These are phyloP conservation scores for Lipomyces chichibuensis DNA, from an alignment of 805 yeast species.

Conservation along the genomic window DNA sequence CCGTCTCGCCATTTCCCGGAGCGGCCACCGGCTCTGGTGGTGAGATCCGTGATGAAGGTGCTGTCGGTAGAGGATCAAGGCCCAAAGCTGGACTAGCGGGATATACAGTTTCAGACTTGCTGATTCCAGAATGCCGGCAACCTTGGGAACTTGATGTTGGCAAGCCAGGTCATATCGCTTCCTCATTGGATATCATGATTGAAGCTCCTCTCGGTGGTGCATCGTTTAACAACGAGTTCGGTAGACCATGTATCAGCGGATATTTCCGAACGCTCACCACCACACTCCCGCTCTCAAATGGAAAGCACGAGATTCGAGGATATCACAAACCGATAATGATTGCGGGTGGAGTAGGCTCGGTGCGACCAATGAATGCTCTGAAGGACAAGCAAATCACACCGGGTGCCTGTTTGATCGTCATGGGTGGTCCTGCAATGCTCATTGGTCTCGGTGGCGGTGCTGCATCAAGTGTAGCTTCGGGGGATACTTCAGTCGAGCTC, in stretches of 20 bases:
- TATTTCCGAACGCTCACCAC: constrained; percentile 95
- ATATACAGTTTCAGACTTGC: constrained; percentile 85
- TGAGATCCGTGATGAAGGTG: constrained; percentile 99
- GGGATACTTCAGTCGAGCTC: constrained; percentile 92
- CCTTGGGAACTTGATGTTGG: constrained; percentile 96
- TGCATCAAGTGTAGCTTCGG: constrained; percentile 94
- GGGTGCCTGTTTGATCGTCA: constrained; percentile 85
- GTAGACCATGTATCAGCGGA: constrained; percentile 96
- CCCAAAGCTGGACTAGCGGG: constrained; percentile 96
- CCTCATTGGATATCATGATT: constrained; percentile 90
- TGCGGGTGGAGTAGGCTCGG: constrained; percentile 99
- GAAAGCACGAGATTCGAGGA: constrained; percentile 80
- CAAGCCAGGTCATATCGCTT: constrained; percentile 89
- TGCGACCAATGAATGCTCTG: constrained; percentile 88
- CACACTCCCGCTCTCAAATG: constrained; percentile 62
- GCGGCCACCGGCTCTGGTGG: constrained; percentile 99
- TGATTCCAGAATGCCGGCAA: constrained; percentile 80
- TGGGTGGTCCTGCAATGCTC: constrained; percentile 97
- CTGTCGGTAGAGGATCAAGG: constrained; percentile 97
- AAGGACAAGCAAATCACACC: constrained; percentile 88
- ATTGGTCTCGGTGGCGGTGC: constrained; percentile 99
- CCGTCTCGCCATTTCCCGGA: constrained; percentile 98
- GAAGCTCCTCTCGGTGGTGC: constrained; percentile 98
- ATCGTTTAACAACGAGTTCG: constrained; percentile 97
- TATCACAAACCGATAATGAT: constrained; percentile 99